A percentile compares a stretch with the other conserved stretches of the same genome.
Evolutionary conservation across 2,329 filamentous ascomycete species (phyloP).

Genomic region (Aspergillus aculeatinus): DNA sequence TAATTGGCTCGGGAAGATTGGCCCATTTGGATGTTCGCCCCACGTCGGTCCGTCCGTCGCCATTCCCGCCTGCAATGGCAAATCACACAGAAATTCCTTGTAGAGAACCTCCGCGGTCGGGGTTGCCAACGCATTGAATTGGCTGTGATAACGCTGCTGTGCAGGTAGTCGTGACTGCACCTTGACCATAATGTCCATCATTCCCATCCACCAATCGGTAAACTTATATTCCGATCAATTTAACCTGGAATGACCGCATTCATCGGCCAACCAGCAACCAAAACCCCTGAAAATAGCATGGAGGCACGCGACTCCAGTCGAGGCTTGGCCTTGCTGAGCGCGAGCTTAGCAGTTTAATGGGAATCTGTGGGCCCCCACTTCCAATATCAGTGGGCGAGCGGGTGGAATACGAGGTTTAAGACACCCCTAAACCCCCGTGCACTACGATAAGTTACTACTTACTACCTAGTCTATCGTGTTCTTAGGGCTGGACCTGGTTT

Average conservation of each 20-base stretch:
- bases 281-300: no score
- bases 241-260: no score
- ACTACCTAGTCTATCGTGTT: background rate
- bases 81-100: background rate
- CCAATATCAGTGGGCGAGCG: background rate
- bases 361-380: background rate
- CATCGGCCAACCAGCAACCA: no score
- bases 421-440: background rate
- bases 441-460: no score
- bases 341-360: background rate
- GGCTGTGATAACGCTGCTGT: no score
- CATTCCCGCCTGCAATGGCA: background rate
- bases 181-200: no score
- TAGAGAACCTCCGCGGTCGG: background rate
- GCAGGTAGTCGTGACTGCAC: no score
- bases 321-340: background rate
- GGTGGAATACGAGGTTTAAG: background rate
- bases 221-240: no score
- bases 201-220: no score
- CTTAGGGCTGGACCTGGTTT: background rate
- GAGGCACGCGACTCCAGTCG: no score
- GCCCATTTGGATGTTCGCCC: background rate
- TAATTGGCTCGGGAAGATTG: background rate
- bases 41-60: background rate
- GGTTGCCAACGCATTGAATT: background rate